Evolutionary conservation across 176 grass and related monocot genomes (phyloP), one percentile per base, ranked within the genome.

Genomic region (Eragrostis curvula): DNA sequence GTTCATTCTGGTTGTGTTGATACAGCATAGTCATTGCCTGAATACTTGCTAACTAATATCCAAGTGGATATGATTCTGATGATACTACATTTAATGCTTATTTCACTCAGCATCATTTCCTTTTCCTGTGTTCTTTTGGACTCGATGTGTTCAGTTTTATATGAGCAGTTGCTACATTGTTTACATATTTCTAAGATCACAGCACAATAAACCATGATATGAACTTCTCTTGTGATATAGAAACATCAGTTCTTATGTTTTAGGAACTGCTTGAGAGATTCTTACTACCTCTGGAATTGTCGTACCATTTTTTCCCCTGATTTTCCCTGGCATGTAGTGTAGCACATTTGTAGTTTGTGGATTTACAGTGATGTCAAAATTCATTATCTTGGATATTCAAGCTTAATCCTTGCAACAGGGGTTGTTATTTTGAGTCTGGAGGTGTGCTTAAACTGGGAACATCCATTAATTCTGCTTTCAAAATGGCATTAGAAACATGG

Each of bases 401-500:
- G 67, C 10, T 83, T 77, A 55, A 43, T 81, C 25, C 68, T 86
- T 68, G 70, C 21, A 65, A 83, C 90, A 98, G 96, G 93, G 96
- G 96, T 77, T 98, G 93, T 85, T 98, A 98, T 91, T 93, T 98
- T 85, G 90, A 98, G 85, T 82, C 59, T 68, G 89, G 89, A 66
- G 96, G 90, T 51, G 39, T 85, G 29, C 84, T 98, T 68, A 98
- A 93, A 80, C 80, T 98, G 70, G 96, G 96, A 67, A 93, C 90
- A 76, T 85, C 96, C 2, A 88, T 98, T 76, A 93, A 88, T 87
- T 72, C 87, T 59, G 96, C 96, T 70, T 98, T 95, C 78, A 92
- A 86, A 91, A 91, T 88, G 80, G 96, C 96, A 78, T 81, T 98
- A 70, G 87, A 95, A 84, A 98, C 90, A 29, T 98, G 96, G 93